A percentile compares a stretch with the other conserved stretches of the same genome.
These are phyloP conservation scores for Calonectria honghensis DNA, from an alignment of 2,329 filamentous ascomycete genomes.

Conservation along the genomic window DNA sequence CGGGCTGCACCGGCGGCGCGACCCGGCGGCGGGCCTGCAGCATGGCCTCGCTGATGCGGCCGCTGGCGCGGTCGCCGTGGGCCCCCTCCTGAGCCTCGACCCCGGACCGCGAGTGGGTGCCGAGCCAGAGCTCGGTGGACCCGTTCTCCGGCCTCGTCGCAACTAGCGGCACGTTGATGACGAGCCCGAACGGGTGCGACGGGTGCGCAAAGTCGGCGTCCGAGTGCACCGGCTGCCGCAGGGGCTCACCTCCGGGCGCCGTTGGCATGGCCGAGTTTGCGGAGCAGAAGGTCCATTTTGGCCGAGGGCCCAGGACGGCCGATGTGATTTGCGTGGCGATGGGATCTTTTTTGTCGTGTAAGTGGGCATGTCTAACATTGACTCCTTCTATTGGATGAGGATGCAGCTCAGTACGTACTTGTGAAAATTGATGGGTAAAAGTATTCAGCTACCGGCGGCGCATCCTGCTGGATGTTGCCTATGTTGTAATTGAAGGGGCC, in stretches of 20 bases:
- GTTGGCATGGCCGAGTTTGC: slow-evolving; percentile 75
- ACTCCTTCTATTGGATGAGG: neutral
- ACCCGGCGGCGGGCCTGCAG: slow-evolving; percentile 61
- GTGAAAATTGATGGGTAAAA: slow-evolving; percentile 71
- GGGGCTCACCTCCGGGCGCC: slow-evolving; percentile 60
- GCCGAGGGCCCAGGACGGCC: slow-evolving; percentile 71
- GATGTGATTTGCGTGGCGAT: slow-evolving; percentile 75
- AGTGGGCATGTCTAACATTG: neutral
- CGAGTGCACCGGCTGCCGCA: slow-evolving; percentile 74
- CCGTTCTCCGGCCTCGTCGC: slow-evolving; percentile 71
- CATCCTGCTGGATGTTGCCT: slow-evolving; percentile 77
- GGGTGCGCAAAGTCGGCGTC: slow-evolving; percentile 77
- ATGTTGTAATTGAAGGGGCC: slow-evolving; percentile 78
- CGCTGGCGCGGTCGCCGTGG: slow-evolving; percentile 72
- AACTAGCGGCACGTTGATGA: slow-evolving; percentile 72
- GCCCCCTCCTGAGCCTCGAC: slow-evolving; percentile 66
- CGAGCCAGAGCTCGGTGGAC: slow-evolving; percentile 76
- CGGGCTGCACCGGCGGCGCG: slow-evolving; percentile 69
- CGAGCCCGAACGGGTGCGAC: slow-evolving; percentile 71
- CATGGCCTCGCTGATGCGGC: slow-evolving; percentile 65
- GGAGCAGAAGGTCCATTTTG: slow-evolving; percentile 75
- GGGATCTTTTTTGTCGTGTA: slow-evolving; percentile 61
- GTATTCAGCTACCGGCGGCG: slow-evolving; percentile 69
- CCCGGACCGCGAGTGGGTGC: slow-evolving; percentile 66
- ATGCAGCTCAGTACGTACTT: slow-evolving; percentile 63